phyloP scores from a whole-genome alignment of 306 rosid species.

The Lotus japonicus region DNA sequence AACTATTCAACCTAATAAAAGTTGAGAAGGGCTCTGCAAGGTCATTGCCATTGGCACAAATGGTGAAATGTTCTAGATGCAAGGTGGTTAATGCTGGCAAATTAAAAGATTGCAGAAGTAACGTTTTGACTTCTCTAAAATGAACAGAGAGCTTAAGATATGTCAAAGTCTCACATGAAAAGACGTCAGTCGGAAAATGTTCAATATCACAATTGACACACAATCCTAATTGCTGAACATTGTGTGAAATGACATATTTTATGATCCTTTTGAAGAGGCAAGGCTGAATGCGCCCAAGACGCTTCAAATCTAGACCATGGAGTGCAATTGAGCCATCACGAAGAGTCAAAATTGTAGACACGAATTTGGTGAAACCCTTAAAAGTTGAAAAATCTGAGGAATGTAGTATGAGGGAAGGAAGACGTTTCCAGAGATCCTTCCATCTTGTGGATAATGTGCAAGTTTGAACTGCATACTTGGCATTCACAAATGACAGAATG shows the following conservation, averaged over 20 bases:
- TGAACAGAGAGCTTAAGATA: slow-evolving; percentile 17
- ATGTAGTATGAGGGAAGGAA: too few relatives aligned
- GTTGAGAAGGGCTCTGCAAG: neutral
- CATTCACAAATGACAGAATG: neutral
- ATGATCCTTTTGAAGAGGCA: neutral
- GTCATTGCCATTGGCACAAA: neutral
- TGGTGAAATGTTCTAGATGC: neutral
- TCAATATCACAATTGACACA: neutral
- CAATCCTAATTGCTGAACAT: neutral
- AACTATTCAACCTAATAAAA: neutral
- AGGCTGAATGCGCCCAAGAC: neutral
- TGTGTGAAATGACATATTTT: slow-evolving; percentile 5
- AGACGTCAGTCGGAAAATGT: neutral
- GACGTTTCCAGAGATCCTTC: too few relatives aligned
- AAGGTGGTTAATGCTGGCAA: slow-evolving; percentile 2
- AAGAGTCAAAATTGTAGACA: neutral
- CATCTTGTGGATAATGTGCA: slow-evolving; percentile 12
- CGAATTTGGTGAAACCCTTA: slow-evolving; percentile 6
- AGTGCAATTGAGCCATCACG: neutral
- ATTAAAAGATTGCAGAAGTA: neutral
- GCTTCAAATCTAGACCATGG: neutral
- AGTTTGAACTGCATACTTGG: slow-evolving; percentile 8
- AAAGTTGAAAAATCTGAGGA: too few relatives aligned
- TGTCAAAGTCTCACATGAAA: slow-evolving; percentile 6
- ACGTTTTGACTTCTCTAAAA: too few relatives aligned